Conservation (phyloP, 306 rosid species). For the Glycyrrhiza uralensis region DNA sequence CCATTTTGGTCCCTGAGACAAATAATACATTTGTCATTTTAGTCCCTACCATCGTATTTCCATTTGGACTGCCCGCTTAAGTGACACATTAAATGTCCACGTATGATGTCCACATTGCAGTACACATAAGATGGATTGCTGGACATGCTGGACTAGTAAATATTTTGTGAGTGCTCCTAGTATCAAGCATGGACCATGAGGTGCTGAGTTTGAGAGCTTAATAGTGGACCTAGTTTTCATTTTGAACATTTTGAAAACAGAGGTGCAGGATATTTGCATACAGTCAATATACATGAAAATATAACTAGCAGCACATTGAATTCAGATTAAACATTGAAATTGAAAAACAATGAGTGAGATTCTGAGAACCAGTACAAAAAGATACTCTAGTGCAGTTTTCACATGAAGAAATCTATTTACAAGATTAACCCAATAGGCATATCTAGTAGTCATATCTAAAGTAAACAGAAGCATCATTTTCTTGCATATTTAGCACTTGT, state of each 20-base stretch:
- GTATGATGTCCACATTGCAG: no score
- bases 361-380: constrained; percentile 14
- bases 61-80: no score
- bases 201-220: no score
- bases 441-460: neutral
- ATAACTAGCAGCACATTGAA: neutral
- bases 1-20: no score
- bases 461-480: neutral
- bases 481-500: neutral
- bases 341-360: constrained; percentile 9
- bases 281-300: neutral
- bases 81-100: no score
- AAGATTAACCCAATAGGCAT: constrained; percentile 12
- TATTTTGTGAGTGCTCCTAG: no score
- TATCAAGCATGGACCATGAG: no score
- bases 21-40: no score
- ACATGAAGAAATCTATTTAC: constrained; percentile 24
- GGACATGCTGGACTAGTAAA: no score
- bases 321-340: constrained; percentile 22
- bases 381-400: constrained; percentile 21
- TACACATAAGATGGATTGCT: no score
- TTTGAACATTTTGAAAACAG: constrained; percentile 14
- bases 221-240: no score
- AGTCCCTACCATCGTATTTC: no score
- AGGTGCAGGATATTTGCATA: neutral